Conservation (phyloP, 306 rosid genomes). For the Calophaca sinica region DNA sequence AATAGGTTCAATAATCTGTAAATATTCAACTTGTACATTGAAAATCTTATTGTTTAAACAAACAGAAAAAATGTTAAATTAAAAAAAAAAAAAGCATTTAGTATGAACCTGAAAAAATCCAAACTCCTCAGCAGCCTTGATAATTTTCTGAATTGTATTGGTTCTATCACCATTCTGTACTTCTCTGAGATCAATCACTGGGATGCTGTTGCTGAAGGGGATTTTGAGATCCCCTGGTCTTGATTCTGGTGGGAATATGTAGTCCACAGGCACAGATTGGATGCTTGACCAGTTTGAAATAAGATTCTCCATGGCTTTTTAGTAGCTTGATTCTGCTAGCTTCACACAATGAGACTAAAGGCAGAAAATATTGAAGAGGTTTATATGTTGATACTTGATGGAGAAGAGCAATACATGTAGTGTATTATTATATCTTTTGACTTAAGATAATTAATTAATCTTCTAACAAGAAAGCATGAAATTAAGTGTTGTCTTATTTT, state of each 20-base stretch:
- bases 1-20: background rate
- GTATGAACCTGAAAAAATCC: slow-evolving; percentile 49
- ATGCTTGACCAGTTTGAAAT: slow-evolving; percentile 38
- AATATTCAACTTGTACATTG: background rate
- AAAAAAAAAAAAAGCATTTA: background rate
- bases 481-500: background rate
- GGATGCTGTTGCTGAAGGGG: slow-evolving; percentile 26
- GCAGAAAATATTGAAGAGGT: background rate
- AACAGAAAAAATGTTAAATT: background rate
- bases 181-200: slow-evolving; percentile 42
- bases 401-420: background rate
- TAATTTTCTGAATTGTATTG: slow-evolving; percentile 31
- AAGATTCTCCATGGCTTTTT: slow-evolving; percentile 43
- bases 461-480: background rate
- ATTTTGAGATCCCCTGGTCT: slow-evolving; percentile 45
- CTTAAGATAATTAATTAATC: background rate
- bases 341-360: too few species aligned
- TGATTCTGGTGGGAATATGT: slow-evolving; percentile 48
- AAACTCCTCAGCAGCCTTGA: slow-evolving; percentile 48
- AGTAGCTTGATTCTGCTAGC: background rate
- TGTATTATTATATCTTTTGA: background rate
- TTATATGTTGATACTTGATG: background rate
- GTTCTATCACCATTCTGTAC: background rate
- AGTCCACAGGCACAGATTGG: slow-evolving; percentile 30
- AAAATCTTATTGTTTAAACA: too few species aligned